Base-by-base conservation (phyloP, 225 moss, liverwort and hornwort species). In the Bryum argenteum region DNA sequence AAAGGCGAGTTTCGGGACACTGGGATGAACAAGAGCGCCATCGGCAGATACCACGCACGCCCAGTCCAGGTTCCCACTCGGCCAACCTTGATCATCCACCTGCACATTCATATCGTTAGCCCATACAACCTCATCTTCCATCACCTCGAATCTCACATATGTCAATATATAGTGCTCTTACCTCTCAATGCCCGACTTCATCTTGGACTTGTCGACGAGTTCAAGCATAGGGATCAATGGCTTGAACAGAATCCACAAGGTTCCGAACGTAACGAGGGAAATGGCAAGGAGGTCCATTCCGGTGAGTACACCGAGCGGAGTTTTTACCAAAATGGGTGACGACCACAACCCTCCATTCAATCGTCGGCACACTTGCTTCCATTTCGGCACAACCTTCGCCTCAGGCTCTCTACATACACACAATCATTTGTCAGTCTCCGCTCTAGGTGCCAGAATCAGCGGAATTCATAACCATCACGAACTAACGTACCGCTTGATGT, bases 21-120 rank as follows among this genome's bases (percentile, higher is more conserved):
- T 2, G 90, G 88, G 21, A 88, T 77, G 79, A 90, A 90, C 15
- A 90, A 1, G 6, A 90, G 73, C 61, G 83, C 83, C 81, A 90
- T 90, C 2, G 79, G 89, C 8, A 89, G 22, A 16, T 84, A 84
- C 81, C 75, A 82, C 1, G 78, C 84, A 6, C 89, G 80, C 26
- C 89, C 89, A 17, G 84, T 87, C 87, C 86, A 87, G 20, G 84
- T 87, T 65, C 87, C 87, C 44, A 89, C 87, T 53, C 80, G 55
- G 37, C 89, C 89, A 11, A 85, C 80, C 75, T 84, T 84, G 63
- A 84, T 74, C 84, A 84, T 84, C 84, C 84, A 84, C 67, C 80
- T 80, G 47, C 39, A 21, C 15, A 48, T 1, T 6, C 45, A 24
- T 12, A 8, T 23, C 1, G 14, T 47, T 15, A 47, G 45, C 14